Evolutionary conservation across 176 grass and related monocot genomes (phyloP), one percentile per base, ranked within the genome.

Genomic region (Aegilops sharonensis): DNA sequence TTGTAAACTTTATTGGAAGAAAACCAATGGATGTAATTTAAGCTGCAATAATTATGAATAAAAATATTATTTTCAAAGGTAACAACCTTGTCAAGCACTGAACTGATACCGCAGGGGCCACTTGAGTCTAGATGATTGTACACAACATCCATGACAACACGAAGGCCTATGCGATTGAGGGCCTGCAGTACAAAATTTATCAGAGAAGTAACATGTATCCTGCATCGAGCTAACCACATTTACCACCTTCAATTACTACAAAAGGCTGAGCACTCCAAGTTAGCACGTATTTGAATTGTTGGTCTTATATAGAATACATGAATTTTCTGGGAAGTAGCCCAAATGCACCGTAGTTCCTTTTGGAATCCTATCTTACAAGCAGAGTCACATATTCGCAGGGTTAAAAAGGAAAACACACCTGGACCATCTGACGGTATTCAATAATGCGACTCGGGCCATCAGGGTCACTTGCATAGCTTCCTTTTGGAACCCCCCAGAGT

Each of bases 81-180:
- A 62, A 67, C 52, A 77, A 95, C 93, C 95, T 95, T 98, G 81
- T 98, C 95, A 64, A 98, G 93, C 65, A 98, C 93, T n/a, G 95
- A 95, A 59, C 56, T 85, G 43, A 89, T 79, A 79, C 87, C 57
- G 47, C 74, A 92, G 14, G 95, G 93, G 25, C 95, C 95, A 87
- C 87, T 95, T 87, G 89, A 88, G 83, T 88, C 40, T 75, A 98
- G 83, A 92, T 95, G 95, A 92, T 95, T 98, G 88, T 98, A 95
- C 68, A 98, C 95, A 80, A 95, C 93, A 89, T 98, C 95, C 25
- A 95, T 78, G 67, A 98, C 81, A 77, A 98, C 95, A 87, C 78
- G 85, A 80, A 98, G 93, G 45, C 91, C 95, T 87, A 93, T 72
- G 43, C 13, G 83, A 81, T 98, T 95, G 40, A 95, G 84, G 14